Base-by-base conservation (phyloP, 257 asterid species). In the Pogostemon cablin region DNA sequence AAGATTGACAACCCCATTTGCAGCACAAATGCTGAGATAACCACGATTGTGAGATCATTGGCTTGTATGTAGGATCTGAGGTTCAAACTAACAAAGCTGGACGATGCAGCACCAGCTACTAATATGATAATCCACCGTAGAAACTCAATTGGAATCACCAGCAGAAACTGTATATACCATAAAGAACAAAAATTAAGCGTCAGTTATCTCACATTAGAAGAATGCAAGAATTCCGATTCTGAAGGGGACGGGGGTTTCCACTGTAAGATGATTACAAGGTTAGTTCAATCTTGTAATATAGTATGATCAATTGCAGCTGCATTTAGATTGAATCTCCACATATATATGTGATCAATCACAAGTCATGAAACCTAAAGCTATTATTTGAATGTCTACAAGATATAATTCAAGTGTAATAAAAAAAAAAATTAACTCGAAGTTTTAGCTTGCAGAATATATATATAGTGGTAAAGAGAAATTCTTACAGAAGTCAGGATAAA, bases 1-100 rank as follows among this genome's bases (percentile, higher is more conserved):
- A 93, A 93, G 80, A 93, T 73, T 4, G 96, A 89, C 80, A 93
- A 82, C 59, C 88, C 95, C 84, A 89, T 77, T 78, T 93, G 98
- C 78, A 93, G 86, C 73, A 80, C 87, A 41, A 93, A 88, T 63
- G 98, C 97, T 56, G 97, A 92, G 50, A 81, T 72, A 17, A 79
- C 69, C 73, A 90, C 91, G 3, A 88, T 32, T 4, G 86, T 76
- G 7, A 81, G 80, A 60, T 87, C 96, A 44, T 48, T 79, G 39
- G 77, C 67, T 76, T 79, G 95, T 38, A 81, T 46, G 55, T 87
- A 87, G 9, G 91, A 79, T 83, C 74, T 85, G 70, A 93, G 95
- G 85, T 93, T 90, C 78, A 88, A 71, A 72, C 92, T 75, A 53
- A 93, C 86, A 43, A 93, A 93, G 85, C 87, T 79, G 59, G 95